Conservation (phyloP, 1,284 basidiomycete genomes). For the Marasmius oreades region DNA sequence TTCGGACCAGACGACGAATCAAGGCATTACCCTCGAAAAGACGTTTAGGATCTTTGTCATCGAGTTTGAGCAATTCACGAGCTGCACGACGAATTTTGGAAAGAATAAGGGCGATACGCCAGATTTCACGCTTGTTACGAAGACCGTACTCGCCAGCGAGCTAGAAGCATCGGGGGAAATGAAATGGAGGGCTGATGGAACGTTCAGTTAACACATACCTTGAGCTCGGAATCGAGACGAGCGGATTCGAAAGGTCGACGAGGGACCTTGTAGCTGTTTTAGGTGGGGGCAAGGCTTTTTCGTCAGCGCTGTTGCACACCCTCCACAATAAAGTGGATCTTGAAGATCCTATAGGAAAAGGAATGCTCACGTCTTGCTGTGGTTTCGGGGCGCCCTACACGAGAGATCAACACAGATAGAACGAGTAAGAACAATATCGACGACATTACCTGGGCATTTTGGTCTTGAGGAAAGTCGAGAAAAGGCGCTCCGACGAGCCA, state of each 20-base stretch:
- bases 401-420: slow-evolving; percentile 31
- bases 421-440: slow-evolving; percentile 17
- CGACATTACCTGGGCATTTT: slow-evolving; percentile 77
- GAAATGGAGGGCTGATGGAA: neutral
- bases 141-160: slow-evolving; percentile 99
- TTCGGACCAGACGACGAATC: slow-evolving; percentile 98
- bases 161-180: slow-evolving; percentile 34
- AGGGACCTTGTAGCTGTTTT: slow-evolving; percentile 92
- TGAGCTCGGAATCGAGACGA: slow-evolving; percentile 98
- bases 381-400: slow-evolving; percentile 76
- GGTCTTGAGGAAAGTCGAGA: slow-evolving; percentile 53
- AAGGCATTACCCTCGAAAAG: slow-evolving; percentile 99
- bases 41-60: slow-evolving; percentile 99
- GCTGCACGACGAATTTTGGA: slow-evolving; percentile 99
- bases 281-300: slow-evolving; percentile 57
- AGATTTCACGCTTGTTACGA: slow-evolving; percentile 99
- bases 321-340: slow-evolving; percentile 65
- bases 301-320: slow-evolving; percentile 56
- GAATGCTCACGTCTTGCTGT: slow-evolving; percentile 80
- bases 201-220: slow-evolving; percentile 51
- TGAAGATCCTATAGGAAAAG: slow-evolving; percentile 39
- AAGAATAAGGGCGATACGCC: slow-evolving; percentile 97
- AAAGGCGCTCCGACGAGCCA: slow-evolving; percentile 15
- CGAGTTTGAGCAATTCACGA: slow-evolving; percentile 99
- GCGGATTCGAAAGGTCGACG: slow-evolving; percentile 97